Evolutionary conservation across 164 flowering plant species (phyloP), one percentile per base, ranked within the genome.

Genomic region (Magnolia sinica): DNA sequence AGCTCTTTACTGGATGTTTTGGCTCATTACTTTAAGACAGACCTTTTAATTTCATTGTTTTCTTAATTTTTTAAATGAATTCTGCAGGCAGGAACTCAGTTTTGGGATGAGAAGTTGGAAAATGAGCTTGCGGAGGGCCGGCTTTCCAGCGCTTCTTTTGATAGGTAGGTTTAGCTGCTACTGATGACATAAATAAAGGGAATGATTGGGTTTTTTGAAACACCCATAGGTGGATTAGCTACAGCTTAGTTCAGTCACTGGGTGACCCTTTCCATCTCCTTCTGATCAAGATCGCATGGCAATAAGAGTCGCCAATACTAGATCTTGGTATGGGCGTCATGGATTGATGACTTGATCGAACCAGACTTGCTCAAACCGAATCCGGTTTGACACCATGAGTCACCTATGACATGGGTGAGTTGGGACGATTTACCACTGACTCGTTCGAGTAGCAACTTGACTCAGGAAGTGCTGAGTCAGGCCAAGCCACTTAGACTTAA

Each of bases 41-140:
- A 5, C 45, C 45, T 3, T 37, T 37, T 5, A 37, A 37, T 37
- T 37, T 37, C 45, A 37, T 3, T 37, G 45, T 37, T 37, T 37
- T 37, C 45, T 37, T 37, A 37, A 37, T 5, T 37, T 37, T 77
- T 18, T 29, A 20, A 29, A 23, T 52, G 31, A 66, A 76, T 65
- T 75, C 37, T 64, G 51, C 85, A 93, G 98, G 98, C 98, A 66
- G 98, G 98, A 82, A 95, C 98, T 70, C 98, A 95, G 73, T 95
- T 95, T 86, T 95, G 98, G 98, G 98, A 95, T 88, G 92, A 91
- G 77, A 89, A 89, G 73, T 74, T 95, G 87, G 91, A 88, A 77
- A 89, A 81, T 10, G 97, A 95, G 84, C 92, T 95, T 81, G 89
- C 92, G 66, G 88, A 89, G 76, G 98, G 98, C 72, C 84, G 84